phyloP scores from a whole-genome alignment of 441 rosid genomes.

The Erodium texanum region DNA sequence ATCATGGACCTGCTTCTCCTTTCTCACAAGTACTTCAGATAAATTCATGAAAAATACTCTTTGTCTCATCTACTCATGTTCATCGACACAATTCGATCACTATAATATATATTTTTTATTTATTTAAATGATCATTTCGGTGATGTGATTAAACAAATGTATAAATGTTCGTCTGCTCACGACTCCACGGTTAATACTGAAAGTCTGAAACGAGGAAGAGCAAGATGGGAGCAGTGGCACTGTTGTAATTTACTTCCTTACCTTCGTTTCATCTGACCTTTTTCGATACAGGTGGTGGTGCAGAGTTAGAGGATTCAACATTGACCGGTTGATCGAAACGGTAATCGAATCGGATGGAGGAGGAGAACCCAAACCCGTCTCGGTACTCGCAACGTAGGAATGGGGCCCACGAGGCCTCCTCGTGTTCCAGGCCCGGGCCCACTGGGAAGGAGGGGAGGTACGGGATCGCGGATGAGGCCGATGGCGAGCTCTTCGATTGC shows the following conservation, averaged over 20 bases:
- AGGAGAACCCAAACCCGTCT: not conserved
- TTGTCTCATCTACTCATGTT: not conserved
- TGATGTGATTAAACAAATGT: not conserved
- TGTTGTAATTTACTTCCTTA: too few species aligned
- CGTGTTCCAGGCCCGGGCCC: too few species aligned
- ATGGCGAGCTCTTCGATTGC: not conserved
- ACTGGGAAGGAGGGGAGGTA: not conserved
- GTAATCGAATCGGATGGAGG: not conserved
- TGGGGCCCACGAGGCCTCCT: too few species aligned
- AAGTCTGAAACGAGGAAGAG: too few species aligned
- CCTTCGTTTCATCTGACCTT: too few species aligned
- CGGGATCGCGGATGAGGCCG: not conserved
- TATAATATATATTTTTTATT: too few species aligned
- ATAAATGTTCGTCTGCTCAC: not conserved
- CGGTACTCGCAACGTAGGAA: not conserved
- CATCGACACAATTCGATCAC: not conserved
- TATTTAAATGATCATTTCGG: not conserved
- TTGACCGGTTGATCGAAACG: too few species aligned
- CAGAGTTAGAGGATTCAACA: too few species aligned
- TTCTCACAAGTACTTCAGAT: not conserved
- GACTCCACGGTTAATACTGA: too few species aligned
- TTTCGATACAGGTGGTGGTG: not conserved
- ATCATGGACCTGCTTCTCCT: not conserved
- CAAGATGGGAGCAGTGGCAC: too few species aligned
- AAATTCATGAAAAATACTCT: not conserved